Evolutionary conservation across 257 asterid genomes (phyloP), one percentile per base, ranked within the genome.

Genomic region (Cruciata laevipes): DNA sequence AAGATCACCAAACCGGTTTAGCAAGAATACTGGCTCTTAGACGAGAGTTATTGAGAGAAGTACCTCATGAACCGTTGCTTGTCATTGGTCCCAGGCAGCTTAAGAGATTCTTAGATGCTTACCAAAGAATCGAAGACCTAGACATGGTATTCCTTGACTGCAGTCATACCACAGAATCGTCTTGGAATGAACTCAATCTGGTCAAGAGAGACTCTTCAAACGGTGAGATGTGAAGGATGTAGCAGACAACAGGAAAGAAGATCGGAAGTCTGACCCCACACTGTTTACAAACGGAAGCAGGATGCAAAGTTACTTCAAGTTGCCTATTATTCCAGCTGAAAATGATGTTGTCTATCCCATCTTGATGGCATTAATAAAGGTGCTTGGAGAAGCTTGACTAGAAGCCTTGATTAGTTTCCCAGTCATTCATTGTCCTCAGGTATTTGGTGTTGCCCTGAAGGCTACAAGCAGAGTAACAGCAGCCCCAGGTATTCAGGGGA

Each of bases 1-100:
- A 96, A 8, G 97, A 94, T 81, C 99, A 94, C 69, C 99, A 94
- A 65, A 85, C 97, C 0, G 97, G 99, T 37, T 90, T 94, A 10
- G 99, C 97, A 23, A 81, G 99, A 84, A 87, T 94, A 75, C 95
- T 94, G 38, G 82, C 99, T 37, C 89, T 80, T 8, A 78, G 96
- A 58, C 88, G 89, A 1, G 83, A 89, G 57, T 77, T 94, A 73
- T 71, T 94, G 75, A 78, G 78, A 56, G 92, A 78, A 33, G 67
- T 66, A 18, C 84, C 89, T 0, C 97, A 94, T 32, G 96, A 88
- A 38, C 92, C 96, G 4, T 38, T 87, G 68, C 61, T 84, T 13
- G 93, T 94, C 4, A 78, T 94, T 20, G 99, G 99, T 66, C 99
- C 99, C 1, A 74, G 85, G 71, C 95, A 84, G 80, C 96, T 94